Conservation (phyloP, 495 filamentous ascomycete species). For the Pyrenula massariospora region DNA sequence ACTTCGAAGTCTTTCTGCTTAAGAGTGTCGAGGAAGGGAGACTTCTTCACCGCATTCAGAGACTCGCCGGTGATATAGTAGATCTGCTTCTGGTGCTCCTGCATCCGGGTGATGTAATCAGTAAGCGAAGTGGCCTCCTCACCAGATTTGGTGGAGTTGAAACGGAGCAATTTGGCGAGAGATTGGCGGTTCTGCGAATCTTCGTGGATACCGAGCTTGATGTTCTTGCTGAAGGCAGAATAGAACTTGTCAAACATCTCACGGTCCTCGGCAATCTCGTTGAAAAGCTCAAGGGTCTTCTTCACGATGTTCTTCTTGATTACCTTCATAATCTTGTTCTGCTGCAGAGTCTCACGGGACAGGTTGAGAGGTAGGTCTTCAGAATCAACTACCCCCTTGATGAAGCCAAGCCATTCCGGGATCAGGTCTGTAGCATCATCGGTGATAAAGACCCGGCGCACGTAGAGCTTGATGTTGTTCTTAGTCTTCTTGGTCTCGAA, state of each 20-base stretch:
- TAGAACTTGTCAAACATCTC: conserved; percentile 99
- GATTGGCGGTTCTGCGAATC: conserved; percentile 90
- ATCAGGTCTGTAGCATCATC: conserved; percentile 98
- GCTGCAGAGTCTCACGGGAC: conserved; percentile 98
- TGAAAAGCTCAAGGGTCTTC: conserved; percentile 99
- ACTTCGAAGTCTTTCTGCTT: conserved; percentile 99
- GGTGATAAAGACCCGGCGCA: conserved; percentile 99
- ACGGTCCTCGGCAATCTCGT: conserved; percentile 96
- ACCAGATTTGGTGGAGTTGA: conserved; percentile 96
- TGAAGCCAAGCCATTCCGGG: conserved; percentile 96
- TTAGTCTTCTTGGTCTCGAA: conserved; percentile 99
- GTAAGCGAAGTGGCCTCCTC: conserved; percentile 88
- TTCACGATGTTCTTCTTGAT: conserved; percentile 99
- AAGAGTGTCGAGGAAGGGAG: conserved; percentile 96
- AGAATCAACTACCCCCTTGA: conserved; percentile 99
- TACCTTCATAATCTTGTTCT: conserved; percentile 99
- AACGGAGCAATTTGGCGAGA: conserved; percentile 97
- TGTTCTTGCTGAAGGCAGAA: conserved; percentile 98
- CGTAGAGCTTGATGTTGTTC: conserved; percentile 99
- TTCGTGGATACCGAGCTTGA: conserved; percentile 99
- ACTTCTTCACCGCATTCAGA: conserved; percentile 93
- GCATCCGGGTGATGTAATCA: conserved; percentile 98
- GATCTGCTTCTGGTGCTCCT: conserved; percentile 99
- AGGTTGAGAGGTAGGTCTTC: conserved; percentile 98
- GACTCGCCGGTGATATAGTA: conserved; percentile 99